Conservation (phyloP, 192 early-diverging fungal genomes). For the Dissophora ornata region DNA sequence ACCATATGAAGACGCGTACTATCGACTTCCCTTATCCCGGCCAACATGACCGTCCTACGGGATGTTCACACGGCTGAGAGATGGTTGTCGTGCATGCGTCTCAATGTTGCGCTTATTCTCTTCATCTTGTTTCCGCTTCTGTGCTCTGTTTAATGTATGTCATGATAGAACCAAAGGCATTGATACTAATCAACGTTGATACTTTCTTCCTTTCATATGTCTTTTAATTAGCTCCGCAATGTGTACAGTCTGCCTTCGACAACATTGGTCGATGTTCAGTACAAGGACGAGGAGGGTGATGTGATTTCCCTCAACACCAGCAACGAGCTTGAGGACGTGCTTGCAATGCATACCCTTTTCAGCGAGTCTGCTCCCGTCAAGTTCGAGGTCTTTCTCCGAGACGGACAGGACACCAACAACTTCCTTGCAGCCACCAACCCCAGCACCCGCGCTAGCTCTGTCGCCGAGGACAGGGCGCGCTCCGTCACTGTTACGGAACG, state of each 20-base stretch:
- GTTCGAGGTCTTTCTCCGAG: constrained; percentile 38
- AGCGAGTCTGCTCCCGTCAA: constrained; percentile 37
- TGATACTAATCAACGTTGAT: neutral
- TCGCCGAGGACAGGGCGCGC: constrained; percentile 1
- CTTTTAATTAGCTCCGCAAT: constrained; percentile 26
- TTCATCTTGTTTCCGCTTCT: too few relatives aligned
- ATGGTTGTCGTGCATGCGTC: too few relatives aligned
- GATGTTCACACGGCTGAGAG: too few relatives aligned
- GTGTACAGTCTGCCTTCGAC: constrained; percentile 16
- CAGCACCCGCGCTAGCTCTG: constrained; percentile 1
- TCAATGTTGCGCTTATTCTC: too few relatives aligned
- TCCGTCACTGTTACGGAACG: constrained; percentile 25
- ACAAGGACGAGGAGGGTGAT: constrained; percentile 53
- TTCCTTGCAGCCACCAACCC: neutral
- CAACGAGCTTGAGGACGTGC: constrained; percentile 48
- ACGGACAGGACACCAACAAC: neutral
- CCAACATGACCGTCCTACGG: too few relatives aligned
- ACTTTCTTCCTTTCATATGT: neutral
- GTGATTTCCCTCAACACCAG: constrained; percentile 44
- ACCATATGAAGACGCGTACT: too few relatives aligned
- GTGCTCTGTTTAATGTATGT: too few relatives aligned
- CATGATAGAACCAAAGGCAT: neutral
- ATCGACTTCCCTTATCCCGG: too few relatives aligned
- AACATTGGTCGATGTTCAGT: constrained; percentile 26
- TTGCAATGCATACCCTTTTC: constrained; percentile 41